Percentiles rank a stretch among this genome's conserved stretches.
Conservation (phyloP, 1,139 yeast genomes). For the Geotrichum klebahnii region DNA sequence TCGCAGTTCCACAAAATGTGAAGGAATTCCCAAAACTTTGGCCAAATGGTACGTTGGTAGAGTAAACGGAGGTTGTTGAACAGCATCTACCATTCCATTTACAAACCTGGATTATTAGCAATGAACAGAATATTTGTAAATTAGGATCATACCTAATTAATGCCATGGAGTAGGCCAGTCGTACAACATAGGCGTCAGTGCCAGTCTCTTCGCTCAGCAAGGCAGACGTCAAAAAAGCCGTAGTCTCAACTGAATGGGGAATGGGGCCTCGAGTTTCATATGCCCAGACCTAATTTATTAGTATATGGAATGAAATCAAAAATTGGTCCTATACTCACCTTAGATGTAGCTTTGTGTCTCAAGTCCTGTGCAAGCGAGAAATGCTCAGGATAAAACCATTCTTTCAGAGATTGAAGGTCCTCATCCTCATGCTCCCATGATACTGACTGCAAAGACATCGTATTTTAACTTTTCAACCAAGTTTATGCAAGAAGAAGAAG, state of each 20-base stretch:
- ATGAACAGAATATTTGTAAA: neutral
- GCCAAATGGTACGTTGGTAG: conserved; percentile 78
- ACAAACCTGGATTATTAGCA: conserved; percentile 55
- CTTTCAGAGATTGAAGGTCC: conserved; percentile 40
- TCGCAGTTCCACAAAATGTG: conserved; percentile 81
- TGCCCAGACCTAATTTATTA: conserved; percentile 46
- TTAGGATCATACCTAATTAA: conserved; percentile 42
- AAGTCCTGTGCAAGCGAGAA: conserved; percentile 29
- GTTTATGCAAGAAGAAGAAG: neutral
- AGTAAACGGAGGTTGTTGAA: conserved; percentile 74
- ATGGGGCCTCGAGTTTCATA: conserved; percentile 64
- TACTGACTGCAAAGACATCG: conserved; percentile 3
- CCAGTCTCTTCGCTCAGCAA: conserved; percentile 46
- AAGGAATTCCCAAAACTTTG: conserved; percentile 61
- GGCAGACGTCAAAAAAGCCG: conserved; percentile 58
- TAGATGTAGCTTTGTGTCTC: conserved; percentile 51
- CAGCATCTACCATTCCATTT: conserved; percentile 84
- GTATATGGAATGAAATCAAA: neutral
- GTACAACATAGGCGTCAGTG: conserved; percentile 34
- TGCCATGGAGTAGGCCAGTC: conserved; percentile 68
- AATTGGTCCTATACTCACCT: conserved; percentile 17
- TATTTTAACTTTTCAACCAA: too few species aligned
- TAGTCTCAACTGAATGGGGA: conserved; percentile 76
- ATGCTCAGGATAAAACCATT: conserved; percentile 51
- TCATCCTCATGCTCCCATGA: conserved; percentile 13